phyloP scores from a whole-genome alignment of 345 rosid genomes.

The Abelmoschus esculentus region DNA sequence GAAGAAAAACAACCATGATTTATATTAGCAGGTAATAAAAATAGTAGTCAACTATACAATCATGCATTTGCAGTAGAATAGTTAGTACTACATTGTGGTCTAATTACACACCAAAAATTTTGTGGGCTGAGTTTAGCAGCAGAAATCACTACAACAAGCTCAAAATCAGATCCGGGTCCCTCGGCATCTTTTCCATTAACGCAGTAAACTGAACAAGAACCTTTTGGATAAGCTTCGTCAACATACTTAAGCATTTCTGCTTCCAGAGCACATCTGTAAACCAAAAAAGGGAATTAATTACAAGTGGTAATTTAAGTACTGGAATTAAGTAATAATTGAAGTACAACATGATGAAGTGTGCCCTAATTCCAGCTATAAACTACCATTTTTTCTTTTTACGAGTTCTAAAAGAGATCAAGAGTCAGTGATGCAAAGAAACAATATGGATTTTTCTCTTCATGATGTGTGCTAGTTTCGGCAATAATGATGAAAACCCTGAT shows the following conservation, averaged over 20 bases:
- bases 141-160: constrained; percentile 77
- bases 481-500: neutral
- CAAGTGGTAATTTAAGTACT: neutral
- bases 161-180: constrained; percentile 83
- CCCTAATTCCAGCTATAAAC: constrained; percentile 1
- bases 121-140: constrained; percentile 83
- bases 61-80: neutral
- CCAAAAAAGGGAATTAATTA: constrained; percentile 6
- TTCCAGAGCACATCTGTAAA: constrained; percentile 73
- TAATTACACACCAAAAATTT: constrained; percentile 74
- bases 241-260: constrained; percentile 76
- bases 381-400: neutral
- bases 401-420: neutral
- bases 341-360: neutral
- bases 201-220: constrained; percentile 80
- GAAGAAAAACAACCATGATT: neutral
- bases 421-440: neutral
- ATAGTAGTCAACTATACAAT: neutral
- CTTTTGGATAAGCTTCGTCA: too few species aligned
- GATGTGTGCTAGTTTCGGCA: neutral
- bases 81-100: constrained; percentile 2
- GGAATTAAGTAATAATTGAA: neutral
- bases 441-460: neutral
- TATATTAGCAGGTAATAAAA: neutral
- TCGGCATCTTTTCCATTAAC: constrained; percentile 68